Percentiles rank a stretch among this genome's conserved stretches.
Evolutionary conservation across 1,139 yeast genomes (phyloP).

Genomic region (Yamadazyma jaroonii): DNA sequence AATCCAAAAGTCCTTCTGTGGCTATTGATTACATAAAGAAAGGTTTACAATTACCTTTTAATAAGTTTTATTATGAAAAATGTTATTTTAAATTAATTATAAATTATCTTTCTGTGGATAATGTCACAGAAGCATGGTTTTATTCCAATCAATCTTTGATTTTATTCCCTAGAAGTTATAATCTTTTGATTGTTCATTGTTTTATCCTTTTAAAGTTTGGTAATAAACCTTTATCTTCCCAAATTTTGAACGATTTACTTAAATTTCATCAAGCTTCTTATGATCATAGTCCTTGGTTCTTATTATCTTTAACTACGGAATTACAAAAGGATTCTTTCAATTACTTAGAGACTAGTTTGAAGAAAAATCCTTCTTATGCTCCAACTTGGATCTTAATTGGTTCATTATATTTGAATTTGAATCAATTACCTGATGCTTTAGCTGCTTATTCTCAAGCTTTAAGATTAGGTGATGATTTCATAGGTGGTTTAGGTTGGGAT

Average conservation of each 20-base stretch:
- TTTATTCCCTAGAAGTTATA: constrained; percentile 2
- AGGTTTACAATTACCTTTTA: constrained; percentile 3
- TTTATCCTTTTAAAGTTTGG: neutral
- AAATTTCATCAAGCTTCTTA: constrained; percentile 7
- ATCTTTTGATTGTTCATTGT: constrained; percentile 2
- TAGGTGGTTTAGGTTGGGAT: constrained; percentile 62
- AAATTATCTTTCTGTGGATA: constrained; percentile 3
- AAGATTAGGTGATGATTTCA: constrained; percentile 48
- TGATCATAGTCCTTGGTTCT: constrained; percentile 57
- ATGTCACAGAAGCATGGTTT: constrained; percentile 4
- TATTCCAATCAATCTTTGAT: constrained; percentile 4
- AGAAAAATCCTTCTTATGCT: constrained; percentile 53
- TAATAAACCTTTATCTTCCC: too few species aligned
- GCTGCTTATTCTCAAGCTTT: constrained; percentile 69
- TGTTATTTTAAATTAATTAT: constrained; percentile 8
- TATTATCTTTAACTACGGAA: constrained; percentile 52
- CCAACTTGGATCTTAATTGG: constrained; percentile 69
- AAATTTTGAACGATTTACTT: constrained; percentile 1
- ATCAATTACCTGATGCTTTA: constrained; percentile 62
- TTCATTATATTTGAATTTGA: constrained; percentile 52
- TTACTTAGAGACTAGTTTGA: constrained; percentile 54
- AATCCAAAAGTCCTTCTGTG: neutral
- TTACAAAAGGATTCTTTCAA: constrained; percentile 55
- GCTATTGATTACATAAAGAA: constrained; percentile 4
- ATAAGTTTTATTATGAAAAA: neutral